A percentile compares a stretch with the other conserved stretches of the same genome.
phyloP scores from a whole-genome alignment of 73 alveolate genomes.

The Paraurostyla sp. region DNA sequence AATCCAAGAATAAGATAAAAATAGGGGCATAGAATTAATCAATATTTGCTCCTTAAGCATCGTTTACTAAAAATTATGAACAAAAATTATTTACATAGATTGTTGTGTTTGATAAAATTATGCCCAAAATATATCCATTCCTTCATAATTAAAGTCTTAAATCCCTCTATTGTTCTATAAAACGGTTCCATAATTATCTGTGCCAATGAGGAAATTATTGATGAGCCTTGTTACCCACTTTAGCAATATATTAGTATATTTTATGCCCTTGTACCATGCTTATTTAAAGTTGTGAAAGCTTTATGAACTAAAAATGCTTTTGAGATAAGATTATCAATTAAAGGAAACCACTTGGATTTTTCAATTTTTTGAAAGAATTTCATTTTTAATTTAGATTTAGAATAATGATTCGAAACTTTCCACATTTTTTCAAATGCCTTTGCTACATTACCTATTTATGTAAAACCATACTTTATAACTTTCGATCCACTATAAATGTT shows the following conservation, averaged over 20 bases:
- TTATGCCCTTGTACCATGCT: slow-evolving; percentile 39
- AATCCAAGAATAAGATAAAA: slow-evolving; percentile 94
- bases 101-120: slow-evolving; percentile 89
- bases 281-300: slow-evolving; percentile 21
- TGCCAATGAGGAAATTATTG: slow-evolving; percentile 88
- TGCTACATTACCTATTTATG: slow-evolving; percentile 90
- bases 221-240: slow-evolving; percentile 98
- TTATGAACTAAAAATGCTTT: slow-evolving; percentile 15
- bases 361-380: slow-evolving; percentile 68
- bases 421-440: slow-evolving; percentile 79
- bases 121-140: slow-evolving; percentile 97
- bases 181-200: slow-evolving; percentile 93
- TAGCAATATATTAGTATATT: slow-evolving; percentile 95
- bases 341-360: slow-evolving; percentile 86
- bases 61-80: slow-evolving; percentile 65
- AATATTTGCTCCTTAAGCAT: slow-evolving; percentile 71
- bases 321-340: slow-evolving; percentile 78
- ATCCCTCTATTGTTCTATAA: slow-evolving; percentile 95
- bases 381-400: neutral
- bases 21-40: slow-evolving; percentile 80
- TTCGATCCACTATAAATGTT: slow-evolving; percentile 80
- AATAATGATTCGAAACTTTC: neutral
- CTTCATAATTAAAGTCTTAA: slow-evolving; percentile 89
- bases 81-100: slow-evolving; percentile 48
- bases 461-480: slow-evolving; percentile 88